phyloP scores from a whole-genome alignment of 306 rosid species.

The Heteromeles arbutifolia region DNA sequence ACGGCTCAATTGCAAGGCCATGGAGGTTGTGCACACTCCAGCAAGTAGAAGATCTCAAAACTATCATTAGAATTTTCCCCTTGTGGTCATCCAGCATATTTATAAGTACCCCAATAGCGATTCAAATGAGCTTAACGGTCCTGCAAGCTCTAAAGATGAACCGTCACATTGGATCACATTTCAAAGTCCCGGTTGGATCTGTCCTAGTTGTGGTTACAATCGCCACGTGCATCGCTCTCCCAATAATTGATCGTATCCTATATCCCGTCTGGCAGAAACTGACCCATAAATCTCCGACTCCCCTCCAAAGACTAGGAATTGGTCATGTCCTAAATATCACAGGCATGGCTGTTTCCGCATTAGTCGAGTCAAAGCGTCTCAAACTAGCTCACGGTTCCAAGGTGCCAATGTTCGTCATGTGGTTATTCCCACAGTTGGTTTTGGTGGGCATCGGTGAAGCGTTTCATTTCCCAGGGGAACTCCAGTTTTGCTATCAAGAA shows the following conservation, averaged over 20 bases:
- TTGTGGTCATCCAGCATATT: conserved; percentile 46
- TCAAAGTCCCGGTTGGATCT: conserved; percentile 44
- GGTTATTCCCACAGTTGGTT: conserved; percentile 54
- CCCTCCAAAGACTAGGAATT: conserved; percentile 45
- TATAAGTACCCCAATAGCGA: conserved; percentile 35
- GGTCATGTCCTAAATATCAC: conserved; percentile 42
- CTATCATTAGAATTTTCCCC: conserved; percentile 32
- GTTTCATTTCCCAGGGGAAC: conserved; percentile 58
- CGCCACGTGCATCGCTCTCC: conserved; percentile 35
- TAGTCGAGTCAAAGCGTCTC: conserved; percentile 59
- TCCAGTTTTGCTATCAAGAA: conserved; percentile 50
- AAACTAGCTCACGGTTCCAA: conserved; percentile 13
- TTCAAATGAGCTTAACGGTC: conserved; percentile 38
- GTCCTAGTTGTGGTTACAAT: conserved; percentile 19
- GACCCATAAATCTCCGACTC: conserved; percentile 17
- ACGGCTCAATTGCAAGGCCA: conserved; percentile 35
- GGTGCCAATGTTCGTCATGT: conserved; percentile 28
- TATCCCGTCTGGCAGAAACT: conserved; percentile 35
- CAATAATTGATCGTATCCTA: conserved; percentile 39
- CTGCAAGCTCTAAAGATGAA: conserved; percentile 61
- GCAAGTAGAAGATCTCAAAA: conserved; percentile 55
- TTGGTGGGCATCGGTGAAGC: conserved; percentile 57
- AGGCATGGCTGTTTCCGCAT: conserved; percentile 40
- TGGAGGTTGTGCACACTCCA: conserved; percentile 51
- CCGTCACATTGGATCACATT: conserved; percentile 39